A percentile compares a stretch with the other conserved stretches of the same genome.
Evolutionary conservation across 2,329 filamentous ascomycete species (phyloP).

Genomic region (Exophiala phaeomuriformis): DNA sequence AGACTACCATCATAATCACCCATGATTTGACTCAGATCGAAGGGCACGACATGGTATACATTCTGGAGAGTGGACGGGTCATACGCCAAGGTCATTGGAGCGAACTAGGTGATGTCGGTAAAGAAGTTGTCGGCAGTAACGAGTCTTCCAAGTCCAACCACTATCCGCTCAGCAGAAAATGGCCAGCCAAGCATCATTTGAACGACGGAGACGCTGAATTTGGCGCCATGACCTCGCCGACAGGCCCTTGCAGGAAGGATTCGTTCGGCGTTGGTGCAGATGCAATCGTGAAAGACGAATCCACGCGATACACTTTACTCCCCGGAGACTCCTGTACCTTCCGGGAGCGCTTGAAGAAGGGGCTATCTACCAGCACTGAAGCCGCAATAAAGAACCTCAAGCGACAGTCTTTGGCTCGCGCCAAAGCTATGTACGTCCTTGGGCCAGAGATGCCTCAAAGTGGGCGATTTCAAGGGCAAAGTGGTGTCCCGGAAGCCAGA

Average conservation of each 20-base stretch:
- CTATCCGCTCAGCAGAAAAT: background rate
- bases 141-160: background rate
- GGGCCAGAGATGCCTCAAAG: background rate
- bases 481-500: background rate
- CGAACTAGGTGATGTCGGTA: conserved; percentile 40
- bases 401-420: conserved; percentile 16
- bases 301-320: background rate
- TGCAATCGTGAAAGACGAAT: background rate
- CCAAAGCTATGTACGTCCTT: conserved; percentile 9
- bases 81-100: conserved; percentile 60
- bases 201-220: background rate
- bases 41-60: conserved; percentile 67
- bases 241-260: background rate
- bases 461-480: too few species aligned
- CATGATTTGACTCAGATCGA: conserved; percentile 76
- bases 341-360: background rate
- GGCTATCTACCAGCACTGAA: background rate
- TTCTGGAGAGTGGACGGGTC: conserved; percentile 63
- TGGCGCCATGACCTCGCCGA: background rate
- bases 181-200: too few species aligned
- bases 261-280: conserved; percentile 7
- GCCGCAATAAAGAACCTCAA: conserved; percentile 11
- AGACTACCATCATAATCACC: conserved; percentile 88
- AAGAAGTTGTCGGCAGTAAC: background rate
- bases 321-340: background rate